phyloP scores from a whole-genome alignment of 2,329 filamentous ascomycete species.

The Claviceps cyperi region DNA sequence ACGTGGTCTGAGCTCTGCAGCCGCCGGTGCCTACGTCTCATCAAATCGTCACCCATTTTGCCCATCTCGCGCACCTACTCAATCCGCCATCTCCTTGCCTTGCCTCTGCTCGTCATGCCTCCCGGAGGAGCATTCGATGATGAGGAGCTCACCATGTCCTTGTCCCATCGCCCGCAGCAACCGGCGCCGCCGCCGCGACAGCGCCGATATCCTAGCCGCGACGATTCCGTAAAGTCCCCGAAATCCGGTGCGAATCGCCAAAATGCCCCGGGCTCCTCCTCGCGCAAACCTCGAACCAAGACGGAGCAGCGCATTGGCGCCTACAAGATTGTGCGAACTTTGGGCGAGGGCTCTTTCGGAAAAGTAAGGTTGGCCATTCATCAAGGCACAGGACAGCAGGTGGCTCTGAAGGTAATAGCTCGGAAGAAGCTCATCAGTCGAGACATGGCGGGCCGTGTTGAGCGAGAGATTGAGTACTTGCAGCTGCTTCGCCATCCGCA shows the following conservation, averaged over 20 bases:
- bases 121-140: conserved; percentile 52
- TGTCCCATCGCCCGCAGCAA: conserved; percentile 40
- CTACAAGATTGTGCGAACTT: conserved; percentile 78
- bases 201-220: conserved; percentile 10
- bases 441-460: conserved; percentile 95
- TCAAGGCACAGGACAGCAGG: conserved; percentile 81
- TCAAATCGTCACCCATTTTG: too few relatives aligned
- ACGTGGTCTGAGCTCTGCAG: background rate
- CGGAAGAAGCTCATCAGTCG: conserved; percentile 90
- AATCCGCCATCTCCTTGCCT: background rate
- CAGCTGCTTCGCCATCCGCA: conserved; percentile 91
- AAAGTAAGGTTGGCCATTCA: conserved; percentile 97
- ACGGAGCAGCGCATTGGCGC: conserved; percentile 77
- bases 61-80: background rate
- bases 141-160: conserved; percentile 68
- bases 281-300: conserved; percentile 34
- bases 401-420: conserved; percentile 95
- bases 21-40: too few relatives aligned
- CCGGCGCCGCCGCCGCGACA: conserved; percentile 12
- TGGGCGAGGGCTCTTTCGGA: conserved; percentile 94
- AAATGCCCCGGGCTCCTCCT: conserved; percentile 20
- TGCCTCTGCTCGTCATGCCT: conserved; percentile 26
- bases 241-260: conserved; percentile 14
- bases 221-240: conserved; percentile 12
- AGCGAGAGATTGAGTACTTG: conserved; percentile 95